Percentiles rank a stretch among this genome's conserved stretches.
phyloP scores from a whole-genome alignment of 208 protist species.

The Naegleria fowleri region DNA sequence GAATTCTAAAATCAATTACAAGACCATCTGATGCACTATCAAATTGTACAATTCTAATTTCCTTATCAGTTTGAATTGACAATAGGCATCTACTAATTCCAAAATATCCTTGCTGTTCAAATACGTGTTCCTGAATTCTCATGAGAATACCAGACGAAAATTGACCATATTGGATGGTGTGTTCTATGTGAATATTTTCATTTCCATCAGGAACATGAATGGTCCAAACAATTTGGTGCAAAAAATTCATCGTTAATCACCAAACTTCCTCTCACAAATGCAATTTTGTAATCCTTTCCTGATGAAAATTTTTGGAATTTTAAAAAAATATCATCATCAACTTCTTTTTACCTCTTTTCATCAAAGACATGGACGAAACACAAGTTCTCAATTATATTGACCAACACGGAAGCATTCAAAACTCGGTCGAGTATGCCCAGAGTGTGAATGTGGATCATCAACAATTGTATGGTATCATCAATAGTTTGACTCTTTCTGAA shows the following conservation, averaged over 20 bases:
- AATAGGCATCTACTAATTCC: background rate
- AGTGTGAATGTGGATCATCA: slow-evolving; percentile 61
- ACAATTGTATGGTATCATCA: slow-evolving; percentile 74
- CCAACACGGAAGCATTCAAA: slow-evolving; percentile 21
- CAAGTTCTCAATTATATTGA: background rate
- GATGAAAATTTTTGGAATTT: too few relatives aligned
- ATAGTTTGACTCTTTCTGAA: slow-evolving; percentile 70
- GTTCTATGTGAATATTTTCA: background rate
- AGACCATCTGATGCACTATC: background rate
- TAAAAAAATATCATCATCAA: too few relatives aligned
- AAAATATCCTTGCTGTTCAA: background rate
- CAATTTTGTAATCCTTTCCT: too few relatives aligned
- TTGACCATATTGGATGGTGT: background rate
- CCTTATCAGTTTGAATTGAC: background rate
- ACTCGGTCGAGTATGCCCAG: slow-evolving; percentile 34
- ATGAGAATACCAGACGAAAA: background rate
- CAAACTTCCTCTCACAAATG: too few relatives aligned
- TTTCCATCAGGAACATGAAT: too few relatives aligned
- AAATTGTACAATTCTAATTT: background rate
- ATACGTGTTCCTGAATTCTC: background rate
- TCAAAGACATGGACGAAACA: background rate
- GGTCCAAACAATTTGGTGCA: too few relatives aligned
- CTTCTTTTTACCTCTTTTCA: background rate
- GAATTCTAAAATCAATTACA: background rate
- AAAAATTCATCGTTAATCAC: too few relatives aligned